phyloP scores from a whole-genome alignment of 2,329 filamentous ascomycete genomes.

The Botrytis porri region DNA sequence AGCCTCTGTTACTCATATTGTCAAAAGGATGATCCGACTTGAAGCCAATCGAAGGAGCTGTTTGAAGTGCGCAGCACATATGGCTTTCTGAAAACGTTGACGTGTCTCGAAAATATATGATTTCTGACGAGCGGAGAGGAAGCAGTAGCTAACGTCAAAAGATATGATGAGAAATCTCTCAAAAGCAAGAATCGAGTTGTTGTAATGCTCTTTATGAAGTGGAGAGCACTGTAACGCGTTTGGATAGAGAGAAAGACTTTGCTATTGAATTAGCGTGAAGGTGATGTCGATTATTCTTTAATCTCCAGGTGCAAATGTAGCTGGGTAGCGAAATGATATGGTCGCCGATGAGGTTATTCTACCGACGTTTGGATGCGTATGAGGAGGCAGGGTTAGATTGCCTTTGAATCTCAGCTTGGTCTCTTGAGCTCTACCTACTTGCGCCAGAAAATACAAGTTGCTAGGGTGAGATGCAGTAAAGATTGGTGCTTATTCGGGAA shows the following conservation, averaged over 20 bases:
- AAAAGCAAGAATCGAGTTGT: background rate
- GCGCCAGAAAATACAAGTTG: background rate
- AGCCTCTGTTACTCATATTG: conserved; percentile 29
- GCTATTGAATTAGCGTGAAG: background rate
- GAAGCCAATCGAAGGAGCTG: conserved; percentile 31
- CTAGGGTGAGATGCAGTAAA: background rate
- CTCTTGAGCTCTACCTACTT: conserved; percentile 15
- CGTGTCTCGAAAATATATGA: background rate
- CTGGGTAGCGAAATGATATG: background rate
- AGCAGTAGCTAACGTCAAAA: background rate
- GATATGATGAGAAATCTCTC: background rate
- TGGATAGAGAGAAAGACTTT: background rate
- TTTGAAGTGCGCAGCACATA: conserved; percentile 33
- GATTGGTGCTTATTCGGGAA: conserved; percentile 4
- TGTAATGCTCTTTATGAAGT: background rate
- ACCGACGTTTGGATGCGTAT: background rate
- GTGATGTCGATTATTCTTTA: background rate
- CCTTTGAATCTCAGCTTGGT: conserved; percentile 11
- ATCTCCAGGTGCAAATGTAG: background rate
- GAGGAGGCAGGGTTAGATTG: background rate
- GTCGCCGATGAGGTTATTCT: conserved; percentile 12
- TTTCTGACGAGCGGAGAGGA: background rate
- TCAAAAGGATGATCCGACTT: conserved; percentile 33
- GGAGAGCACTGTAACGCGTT: background rate
- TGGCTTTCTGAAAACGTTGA: background rate